Base-by-base conservation (phyloP, 139 green algal genomes). In the Chlorella sorokiniana region DNA sequence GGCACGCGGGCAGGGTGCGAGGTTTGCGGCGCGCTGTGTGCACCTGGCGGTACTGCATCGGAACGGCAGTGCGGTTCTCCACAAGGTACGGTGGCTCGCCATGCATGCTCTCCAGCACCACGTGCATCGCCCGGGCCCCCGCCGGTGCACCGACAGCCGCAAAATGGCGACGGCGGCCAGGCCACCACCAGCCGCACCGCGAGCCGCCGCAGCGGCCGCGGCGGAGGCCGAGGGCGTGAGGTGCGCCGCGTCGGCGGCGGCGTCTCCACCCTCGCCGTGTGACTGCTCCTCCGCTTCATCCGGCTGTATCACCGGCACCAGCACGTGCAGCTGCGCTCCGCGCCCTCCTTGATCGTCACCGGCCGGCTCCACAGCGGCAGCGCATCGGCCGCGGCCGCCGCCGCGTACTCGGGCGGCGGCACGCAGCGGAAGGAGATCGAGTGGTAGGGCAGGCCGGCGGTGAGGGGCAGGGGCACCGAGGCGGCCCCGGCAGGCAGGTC, bases 1-100 rank as follows among this genome's bases (percentile, higher is more conserved):
- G 48, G 56, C 56, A 65, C 16, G 14, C 48, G 14, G 16, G 48
- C 48, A 11, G 48, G 16, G 16, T 59, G 14, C 14, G 14, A 59
- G 48, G 14, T 11, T 11, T 11, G 14, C 14, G 48, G 14, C 48
- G 68, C 1, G 40, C 25, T 0, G 69, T 56, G 42, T 61, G 65
- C 48, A 79, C 78, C 71, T 92, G 92, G 10, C 89, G 85, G 86
- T 90, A 95, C 56, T 76, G 81, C 69, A 95, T 83, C 25, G 81
- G 79, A n/a, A 84, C 42, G 4, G 41, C 31, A 4, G 87, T 90
- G 27, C 83, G 83, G 85, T 95, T 95, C 74, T 91, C 86, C n/a
- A 95, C 69, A 9, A 90, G 79, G 71, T 91, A 91, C 31, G 90
- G 90, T 1, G 88, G 83, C 54, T 86, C 69, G 23, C 86, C 85